Conservation (phyloP, 352 stramenopile species). For the Phytophthora citrophthora region DNA sequence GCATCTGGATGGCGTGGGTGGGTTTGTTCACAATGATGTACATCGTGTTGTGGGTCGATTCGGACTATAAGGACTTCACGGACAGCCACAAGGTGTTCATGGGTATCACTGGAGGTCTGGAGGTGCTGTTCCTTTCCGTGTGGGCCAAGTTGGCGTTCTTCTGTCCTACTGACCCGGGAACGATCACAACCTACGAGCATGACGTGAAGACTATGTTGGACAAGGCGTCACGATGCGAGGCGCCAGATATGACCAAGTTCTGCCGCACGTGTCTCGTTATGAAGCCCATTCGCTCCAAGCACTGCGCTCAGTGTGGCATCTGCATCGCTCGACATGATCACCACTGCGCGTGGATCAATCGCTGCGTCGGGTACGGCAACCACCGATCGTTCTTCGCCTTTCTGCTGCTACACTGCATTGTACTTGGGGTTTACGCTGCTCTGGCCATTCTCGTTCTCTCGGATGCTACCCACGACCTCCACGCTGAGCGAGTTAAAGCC, state of each 20-base stretch:
- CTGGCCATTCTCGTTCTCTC: slow-evolving; percentile 51
- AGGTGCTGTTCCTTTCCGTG: slow-evolving; percentile 55
- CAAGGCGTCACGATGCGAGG: slow-evolving; percentile 47
- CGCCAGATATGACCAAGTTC: slow-evolving; percentile 53
- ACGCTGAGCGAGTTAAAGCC: slow-evolving; percentile 34
- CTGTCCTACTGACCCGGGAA: slow-evolving; percentile 62
- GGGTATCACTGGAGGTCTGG: slow-evolving; percentile 41
- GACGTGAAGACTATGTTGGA: slow-evolving; percentile 65
- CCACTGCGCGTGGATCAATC: slow-evolving; percentile 90
- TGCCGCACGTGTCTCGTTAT: slow-evolving; percentile 76
- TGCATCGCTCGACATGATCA: slow-evolving; percentile 89
- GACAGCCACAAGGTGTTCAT: slow-evolving; percentile 44
- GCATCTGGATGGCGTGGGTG: slow-evolving; percentile 83
- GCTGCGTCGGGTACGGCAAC: slow-evolving; percentile 81
- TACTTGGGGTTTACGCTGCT: slow-evolving; percentile 53
- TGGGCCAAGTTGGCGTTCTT: slow-evolving; percentile 65
- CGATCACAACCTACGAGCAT: slow-evolving; percentile 54
- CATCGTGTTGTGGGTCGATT: slow-evolving; percentile 65
- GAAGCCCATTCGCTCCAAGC: slow-evolving; percentile 83
- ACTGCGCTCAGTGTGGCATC: slow-evolving; percentile 77
- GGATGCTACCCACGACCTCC: slow-evolving; percentile 41
- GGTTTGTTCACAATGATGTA: slow-evolving; percentile 74
- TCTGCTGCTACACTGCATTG: slow-evolving; percentile 66
- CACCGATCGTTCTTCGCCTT: slow-evolving; percentile 84
- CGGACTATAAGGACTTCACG: slow-evolving; percentile 45